Evolutionary conservation across 2,329 filamentous ascomycete species (phyloP).

Genomic region (Nakataea oryzae): DNA sequence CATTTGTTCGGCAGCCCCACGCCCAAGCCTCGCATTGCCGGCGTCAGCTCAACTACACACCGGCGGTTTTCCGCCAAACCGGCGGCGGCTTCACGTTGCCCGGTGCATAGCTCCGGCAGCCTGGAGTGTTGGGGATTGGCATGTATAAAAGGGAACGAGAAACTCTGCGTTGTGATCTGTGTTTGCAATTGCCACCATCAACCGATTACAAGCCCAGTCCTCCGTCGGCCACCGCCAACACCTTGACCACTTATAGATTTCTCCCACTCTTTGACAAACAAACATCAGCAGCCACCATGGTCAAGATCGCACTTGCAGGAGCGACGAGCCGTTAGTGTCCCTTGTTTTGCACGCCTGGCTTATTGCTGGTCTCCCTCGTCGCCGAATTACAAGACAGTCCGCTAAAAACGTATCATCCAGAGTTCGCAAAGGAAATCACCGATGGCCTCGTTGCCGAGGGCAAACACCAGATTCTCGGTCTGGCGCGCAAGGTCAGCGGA

Average conservation of each 20-base stretch:
- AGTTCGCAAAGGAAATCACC: conserved; percentile 6
- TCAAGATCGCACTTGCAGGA: conserved; percentile 7
- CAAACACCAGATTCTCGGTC: conserved; percentile 6
- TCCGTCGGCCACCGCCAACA: too few species aligned
- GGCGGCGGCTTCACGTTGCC: neutral
- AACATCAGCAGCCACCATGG: conserved; percentile 1
- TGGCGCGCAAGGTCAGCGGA: conserved; percentile 3
- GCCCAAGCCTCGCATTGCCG: too few species aligned
- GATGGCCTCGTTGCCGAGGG: conserved; percentile 2
- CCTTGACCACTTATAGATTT: too few species aligned
- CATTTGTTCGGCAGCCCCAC: too few species aligned
- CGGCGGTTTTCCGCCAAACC: neutral
- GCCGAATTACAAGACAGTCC: neutral
- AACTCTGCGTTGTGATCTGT: neutral
- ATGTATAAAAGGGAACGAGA: neutral
- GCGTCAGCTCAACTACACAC: neutral
- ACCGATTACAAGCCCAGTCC: too few species aligned
- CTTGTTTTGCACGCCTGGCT: too few species aligned
- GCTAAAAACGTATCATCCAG: neutral
- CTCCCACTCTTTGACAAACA: neutral
- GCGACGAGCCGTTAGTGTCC: conserved; percentile 5
- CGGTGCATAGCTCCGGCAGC: neutral
- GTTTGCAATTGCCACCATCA: too few species aligned
- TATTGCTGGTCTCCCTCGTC: neutral
- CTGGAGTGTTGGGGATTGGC: too few species aligned